Base-by-base conservation (phyloP, 148 eudicot genomes). In the Camellia granthamiana region DNA sequence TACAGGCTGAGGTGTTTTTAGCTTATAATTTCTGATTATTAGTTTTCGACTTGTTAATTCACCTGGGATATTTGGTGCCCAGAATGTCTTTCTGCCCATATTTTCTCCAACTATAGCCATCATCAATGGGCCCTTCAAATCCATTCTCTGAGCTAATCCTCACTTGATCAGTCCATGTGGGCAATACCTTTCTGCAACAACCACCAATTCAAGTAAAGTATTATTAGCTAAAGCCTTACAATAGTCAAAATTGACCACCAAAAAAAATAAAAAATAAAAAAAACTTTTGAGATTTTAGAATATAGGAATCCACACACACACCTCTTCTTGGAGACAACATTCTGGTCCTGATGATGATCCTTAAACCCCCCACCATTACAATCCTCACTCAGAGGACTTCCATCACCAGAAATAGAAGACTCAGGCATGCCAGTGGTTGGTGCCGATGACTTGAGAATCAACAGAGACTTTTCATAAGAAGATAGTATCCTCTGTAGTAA, bases 61-160 rank as follows among this genome's bases (percentile, higher is more conserved):
- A 96, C 99, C 99, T 94, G 46, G 99, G 99, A 80, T 87, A 80
- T 83, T 79, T 90, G 74, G 99, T 92, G 41, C 97, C 97, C 59
- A 92, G 81, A 77, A 96, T 96, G 77, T 92, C 98, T 85, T 96
- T 96, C 82, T 96, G 99, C n/a, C 99, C 99, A 68, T 96, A 96
- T 78, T 96, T 96, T 84, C 99, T 94, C 99, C 99, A 96, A 83
- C 95, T 96, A 73, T 87, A 82, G 43, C 94, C 93, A 64, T 94
- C 97, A 54, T 94, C 91, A 75, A 88, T 85, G 58, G 92, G 89
- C n/a, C 93, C 97, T 78, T 92, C 97, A 43, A 81, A 69, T 1
- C 92, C 94, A 76, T 83, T 88, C 52, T 88, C 93, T n/a, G 86
- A 72, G 79, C 74, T 81, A 42, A 85, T 79, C 78, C 81, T 90